phyloP scores from a whole-genome alignment of 495 filamentous ascomycete genomes.

The Neurospora tetrasperma region DNA sequence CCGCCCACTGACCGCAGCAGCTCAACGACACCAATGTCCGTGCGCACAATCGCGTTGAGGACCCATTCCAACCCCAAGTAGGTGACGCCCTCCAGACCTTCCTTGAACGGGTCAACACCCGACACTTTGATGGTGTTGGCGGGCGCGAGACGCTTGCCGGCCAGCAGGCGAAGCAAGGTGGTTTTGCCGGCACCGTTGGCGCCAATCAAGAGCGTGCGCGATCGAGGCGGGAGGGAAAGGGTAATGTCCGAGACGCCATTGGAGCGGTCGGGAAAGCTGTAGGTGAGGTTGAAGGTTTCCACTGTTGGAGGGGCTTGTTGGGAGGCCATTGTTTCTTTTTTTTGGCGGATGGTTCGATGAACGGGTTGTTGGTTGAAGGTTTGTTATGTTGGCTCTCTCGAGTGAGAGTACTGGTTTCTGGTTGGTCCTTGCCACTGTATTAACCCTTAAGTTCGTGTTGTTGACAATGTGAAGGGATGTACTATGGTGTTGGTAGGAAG shows the following conservation, averaged over 20 bases:
- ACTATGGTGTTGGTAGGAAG: not conserved
- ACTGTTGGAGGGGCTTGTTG: conserved; percentile 32
- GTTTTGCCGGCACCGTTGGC: conserved; percentile 98
- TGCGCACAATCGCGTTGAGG: conserved; percentile 91
- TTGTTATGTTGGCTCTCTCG: not conserved
- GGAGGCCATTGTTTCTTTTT: not conserved
- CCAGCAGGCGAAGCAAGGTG: conserved; percentile 73
- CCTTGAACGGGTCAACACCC: conserved; percentile 83
- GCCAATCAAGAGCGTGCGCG: conserved; percentile 86
- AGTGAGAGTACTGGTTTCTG: not conserved
- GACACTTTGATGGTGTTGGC: conserved; percentile 57
- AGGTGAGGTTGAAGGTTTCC: conserved; percentile 64
- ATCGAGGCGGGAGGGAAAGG: conserved; percentile 68
- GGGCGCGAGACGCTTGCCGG: conserved; percentile 90
- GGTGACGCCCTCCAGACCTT: conserved; percentile 80
- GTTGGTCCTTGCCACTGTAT: not conserved
- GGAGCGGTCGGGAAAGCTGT: conserved; percentile 76
- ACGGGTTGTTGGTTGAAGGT: not conserved
- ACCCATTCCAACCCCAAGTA: conserved; percentile 99
- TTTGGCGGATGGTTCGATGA: not conserved
- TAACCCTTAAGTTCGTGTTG: not conserved
- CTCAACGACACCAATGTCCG: conserved; percentile 83
- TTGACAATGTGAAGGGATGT: not conserved
- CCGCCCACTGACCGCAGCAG: conserved; percentile 74
- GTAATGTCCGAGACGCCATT: conserved; percentile 59